Evolutionary conservation across 2,329 filamentous ascomycete species (phyloP), one percentile per base, ranked within the genome.

Genomic region (Gliomastix tumulicola): DNA sequence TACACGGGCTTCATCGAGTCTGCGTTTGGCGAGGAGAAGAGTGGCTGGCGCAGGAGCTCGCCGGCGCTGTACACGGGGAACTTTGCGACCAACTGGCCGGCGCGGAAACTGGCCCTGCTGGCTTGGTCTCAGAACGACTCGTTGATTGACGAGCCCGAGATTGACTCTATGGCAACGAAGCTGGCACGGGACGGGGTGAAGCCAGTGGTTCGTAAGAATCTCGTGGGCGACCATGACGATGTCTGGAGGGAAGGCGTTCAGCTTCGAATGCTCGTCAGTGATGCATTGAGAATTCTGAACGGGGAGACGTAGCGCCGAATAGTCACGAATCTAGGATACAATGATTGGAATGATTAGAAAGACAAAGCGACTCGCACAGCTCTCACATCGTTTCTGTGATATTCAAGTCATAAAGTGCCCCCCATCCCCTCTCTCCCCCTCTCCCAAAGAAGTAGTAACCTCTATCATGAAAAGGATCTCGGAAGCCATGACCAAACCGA

Each of bases 181-280:
- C 55, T 83, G 21, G 41, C 21, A 27, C 49, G 56, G 22, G 55
- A 63, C 57, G 54, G 57, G 56, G 41, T 69, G 34, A 37, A 43
- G 10, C 41, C 51, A 12, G 41, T 46, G 6, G 44, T 54, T 22
- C 35, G 56, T 22, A 63, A 54, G 43, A 66, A 75, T 46, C 50
- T 80, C 35, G 56, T 53, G 8, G 82, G 76, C 5, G 64, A 63
- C 25, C 83, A 88, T 55, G 74, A 85, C 55, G 69, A 72, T 44
- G 62, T 82, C 4, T 84, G 79, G 76, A 51, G 71, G 50, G 66
- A 74, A 40, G 81, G 81, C 13, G 52, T 53, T 22, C 71, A 78
- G 45, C 54, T 84, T 34, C 18, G 30, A 15, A 15, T 15, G 12
- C 18, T 20, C 15, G n/a, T n/a, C n/a, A n/a, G n/a, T n/a, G n/a